Evolutionary conservation across 2,329 filamentous ascomycete species (phyloP).

Genomic region (Alternaria dauci): DNA sequence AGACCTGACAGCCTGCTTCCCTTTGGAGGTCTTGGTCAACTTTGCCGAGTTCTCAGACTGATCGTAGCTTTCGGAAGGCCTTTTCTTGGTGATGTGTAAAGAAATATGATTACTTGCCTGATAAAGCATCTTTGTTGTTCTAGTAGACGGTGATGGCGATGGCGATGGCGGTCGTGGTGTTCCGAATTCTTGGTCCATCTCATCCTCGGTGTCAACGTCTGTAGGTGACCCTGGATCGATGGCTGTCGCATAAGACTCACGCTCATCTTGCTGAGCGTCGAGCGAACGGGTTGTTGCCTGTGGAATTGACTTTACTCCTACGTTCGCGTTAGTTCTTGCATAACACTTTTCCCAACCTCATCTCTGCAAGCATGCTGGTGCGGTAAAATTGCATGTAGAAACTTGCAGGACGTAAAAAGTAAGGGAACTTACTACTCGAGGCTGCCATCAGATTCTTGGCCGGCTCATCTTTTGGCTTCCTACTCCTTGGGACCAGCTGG

Average conservation of each 20-base stretch:
- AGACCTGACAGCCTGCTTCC: slow-evolving; percentile 30
- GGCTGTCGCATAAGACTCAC: slow-evolving; percentile 22
- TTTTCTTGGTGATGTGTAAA: slow-evolving; percentile 29
- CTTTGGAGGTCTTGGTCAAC: slow-evolving; percentile 36
- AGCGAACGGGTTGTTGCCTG: neutral
- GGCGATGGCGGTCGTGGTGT: slow-evolving; percentile 32
- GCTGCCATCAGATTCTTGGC: slow-evolving; percentile 14
- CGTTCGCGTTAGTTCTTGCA: slow-evolving; percentile 3
- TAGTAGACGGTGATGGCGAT: slow-evolving; percentile 26
- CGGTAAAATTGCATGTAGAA: neutral
- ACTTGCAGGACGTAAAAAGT: neutral
- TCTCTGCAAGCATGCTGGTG: neutral
- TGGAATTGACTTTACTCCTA: slow-evolving; percentile 3
- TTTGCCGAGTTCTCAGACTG: slow-evolving; percentile 36
- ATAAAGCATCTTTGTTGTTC: slow-evolving; percentile 27
- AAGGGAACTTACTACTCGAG: slow-evolving; percentile 21
- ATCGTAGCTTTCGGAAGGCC: slow-evolving; percentile 29
- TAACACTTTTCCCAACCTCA: neutral
- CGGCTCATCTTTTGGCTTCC: slow-evolving; percentile 11
- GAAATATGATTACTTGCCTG: slow-evolving; percentile 40
- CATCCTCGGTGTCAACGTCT: slow-evolving; percentile 40
- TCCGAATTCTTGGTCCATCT: slow-evolving; percentile 13
- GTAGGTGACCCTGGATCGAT: slow-evolving; percentile 40
- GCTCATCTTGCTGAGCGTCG: slow-evolving; percentile 5
- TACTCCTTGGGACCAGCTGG: slow-evolving; percentile 3